Evolutionary conservation across 2,329 filamentous ascomycete genomes (phyloP), one percentile per base, ranked within the genome.

Genomic region (Pezicula radicicola): DNA sequence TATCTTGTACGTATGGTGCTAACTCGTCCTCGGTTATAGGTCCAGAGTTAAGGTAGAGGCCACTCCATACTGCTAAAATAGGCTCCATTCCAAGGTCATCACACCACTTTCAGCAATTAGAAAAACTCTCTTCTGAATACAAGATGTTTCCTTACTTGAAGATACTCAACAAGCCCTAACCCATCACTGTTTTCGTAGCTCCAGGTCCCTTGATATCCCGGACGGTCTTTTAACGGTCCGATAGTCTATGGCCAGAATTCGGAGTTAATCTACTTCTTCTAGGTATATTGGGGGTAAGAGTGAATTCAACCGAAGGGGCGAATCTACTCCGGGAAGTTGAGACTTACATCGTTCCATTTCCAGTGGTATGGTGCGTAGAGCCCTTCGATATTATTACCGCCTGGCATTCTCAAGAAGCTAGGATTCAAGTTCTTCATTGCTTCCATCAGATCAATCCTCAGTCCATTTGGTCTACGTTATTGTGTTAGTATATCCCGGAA

Each of bases 401-500:
- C 85, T 0, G 85, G 84, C 51, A 87, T 78, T 16, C 85, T 76
- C 37, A 88, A 73, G 59, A 86, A 78, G 15, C 74, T 75, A 0
- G 78, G 76, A 42, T 79, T 76, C 1, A 83, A 62, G 9, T 70
- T 73, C 2, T 72, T 76, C 2, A 85, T 64, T 7, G 75, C 73
- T 52, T 79, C 72, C 3, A 75, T 77, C 49, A 86, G 67, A 48
- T 85, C 81, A 8, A 74, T 65, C 6, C 82, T 72, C 43, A 84
- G 67, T 1, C 83, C 83, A 57, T 87, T 87, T 47, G 52, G 41
- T n/a, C 53, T 45, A 19, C 10, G 28, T 25, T 16, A 28, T 13
- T 27, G 13, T 45, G 25, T 45, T 28, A 45, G 16, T 27, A 37
- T 16, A 13, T 41, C 8, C n/a, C 25, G 19, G 27, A 48, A 45